Conservation (phyloP, 2,329 filamentous ascomycete species). For the Domatiomyces globalis region DNA sequence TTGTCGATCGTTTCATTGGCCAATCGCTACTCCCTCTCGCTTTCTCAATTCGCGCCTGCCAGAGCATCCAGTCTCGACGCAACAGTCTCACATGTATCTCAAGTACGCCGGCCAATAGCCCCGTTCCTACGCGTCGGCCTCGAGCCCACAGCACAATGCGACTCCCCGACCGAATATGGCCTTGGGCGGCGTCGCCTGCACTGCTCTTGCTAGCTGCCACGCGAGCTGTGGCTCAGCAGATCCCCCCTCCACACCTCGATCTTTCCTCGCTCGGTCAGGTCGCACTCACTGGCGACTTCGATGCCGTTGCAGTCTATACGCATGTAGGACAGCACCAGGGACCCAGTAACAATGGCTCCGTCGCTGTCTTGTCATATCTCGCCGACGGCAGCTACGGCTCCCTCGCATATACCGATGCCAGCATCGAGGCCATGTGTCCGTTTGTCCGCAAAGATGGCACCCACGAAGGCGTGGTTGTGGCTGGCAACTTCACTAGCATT, state of each 20-base stretch:
- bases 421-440: constrained; percentile 77
- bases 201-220: constrained; percentile 8
- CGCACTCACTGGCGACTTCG: constrained; percentile 76
- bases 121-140: constrained; percentile 12
- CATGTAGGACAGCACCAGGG: constrained; percentile 66
- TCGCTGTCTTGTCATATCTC: constrained; percentile 64
- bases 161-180: constrained; percentile 13
- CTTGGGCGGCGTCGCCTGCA: constrained; percentile 4
- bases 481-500: constrained; percentile 90
- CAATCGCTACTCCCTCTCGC: background rate
- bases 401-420: constrained; percentile 63
- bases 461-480: constrained; percentile 63
- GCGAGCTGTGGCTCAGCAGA: constrained; percentile 23
- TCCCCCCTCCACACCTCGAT: constrained; percentile 60
- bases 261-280: constrained; percentile 65
- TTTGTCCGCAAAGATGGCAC: constrained; percentile 54
- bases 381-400: constrained; percentile 73
- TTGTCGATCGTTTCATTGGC: constrained; percentile 1
- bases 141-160: constrained; percentile 12
- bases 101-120: constrained; percentile 9
- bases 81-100: constrained; percentile 12
- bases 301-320: constrained; percentile 78
- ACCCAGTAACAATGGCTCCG: constrained; percentile 58
- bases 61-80: background rate
- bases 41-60: background rate